Conservation (phyloP, 495 filamentous ascomycete species). For the Neurospora sp. region DNA sequence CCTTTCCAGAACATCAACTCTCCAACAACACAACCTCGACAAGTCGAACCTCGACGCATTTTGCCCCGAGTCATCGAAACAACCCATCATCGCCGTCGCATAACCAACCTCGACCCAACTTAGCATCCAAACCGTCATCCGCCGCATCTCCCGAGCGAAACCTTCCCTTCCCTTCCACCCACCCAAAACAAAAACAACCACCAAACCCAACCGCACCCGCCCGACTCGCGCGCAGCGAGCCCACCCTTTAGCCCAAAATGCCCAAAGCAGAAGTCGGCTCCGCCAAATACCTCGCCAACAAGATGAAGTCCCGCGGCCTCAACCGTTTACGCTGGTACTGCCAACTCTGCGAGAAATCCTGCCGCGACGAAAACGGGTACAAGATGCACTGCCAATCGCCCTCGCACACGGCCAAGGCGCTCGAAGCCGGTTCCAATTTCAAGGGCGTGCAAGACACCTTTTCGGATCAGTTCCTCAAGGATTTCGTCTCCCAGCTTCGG, state of each 20-base stretch:
- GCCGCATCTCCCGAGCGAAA: neutral
- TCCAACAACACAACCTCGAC: neutral
- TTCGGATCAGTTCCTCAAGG: constrained; percentile 63
- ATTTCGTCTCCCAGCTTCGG: constrained; percentile 56
- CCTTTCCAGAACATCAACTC: neutral
- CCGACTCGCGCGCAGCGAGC: constrained; percentile 18
- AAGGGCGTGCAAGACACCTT: constrained; percentile 65
- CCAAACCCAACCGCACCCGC: constrained; percentile 4
- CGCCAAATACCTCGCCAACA: constrained; percentile 78
- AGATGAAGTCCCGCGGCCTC: constrained; percentile 81
- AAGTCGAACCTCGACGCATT: neutral
- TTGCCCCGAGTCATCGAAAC: neutral
- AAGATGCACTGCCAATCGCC: constrained; percentile 75
- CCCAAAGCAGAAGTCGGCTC: constrained; percentile 83
- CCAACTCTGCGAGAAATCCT: constrained; percentile 53
- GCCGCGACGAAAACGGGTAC: constrained; percentile 65
- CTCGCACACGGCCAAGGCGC: constrained; percentile 75
- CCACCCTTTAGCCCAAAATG: constrained; percentile 47
- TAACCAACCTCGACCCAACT: neutral
- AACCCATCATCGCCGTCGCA: neutral
- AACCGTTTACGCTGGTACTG: constrained; percentile 83
- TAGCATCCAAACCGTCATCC: neutral
- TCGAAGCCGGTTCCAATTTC: constrained; percentile 74
- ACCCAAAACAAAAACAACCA: neutral
- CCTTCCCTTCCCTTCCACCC: neutral